Conservation (phyloP, 1,284 basidiomycete species). For the Rhodotorula sp. region DNA sequence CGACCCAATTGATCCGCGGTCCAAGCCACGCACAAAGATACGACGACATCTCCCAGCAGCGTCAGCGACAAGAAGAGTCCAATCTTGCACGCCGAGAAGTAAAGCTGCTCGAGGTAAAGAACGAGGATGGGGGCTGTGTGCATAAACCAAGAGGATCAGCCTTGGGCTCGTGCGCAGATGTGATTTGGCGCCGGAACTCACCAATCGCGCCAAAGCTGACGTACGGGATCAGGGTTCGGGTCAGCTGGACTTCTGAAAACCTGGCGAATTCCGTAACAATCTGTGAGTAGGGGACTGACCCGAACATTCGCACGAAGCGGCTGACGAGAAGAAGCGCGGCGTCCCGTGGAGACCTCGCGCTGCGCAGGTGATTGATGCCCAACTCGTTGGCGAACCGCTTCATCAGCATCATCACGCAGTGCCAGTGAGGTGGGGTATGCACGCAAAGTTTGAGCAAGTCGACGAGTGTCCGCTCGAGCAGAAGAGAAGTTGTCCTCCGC, state of each 20-base stretch:
- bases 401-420: background rate
- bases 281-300: too few relatives aligned
- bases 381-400: conserved; percentile 12
- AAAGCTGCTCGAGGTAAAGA: conserved; percentile 19
- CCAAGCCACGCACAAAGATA: conserved; percentile 28
- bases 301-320: conserved; percentile 28
- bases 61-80: conserved; percentile 31
- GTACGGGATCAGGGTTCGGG: background rate
- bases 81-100: conserved; percentile 12
- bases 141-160: too few relatives aligned
- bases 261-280: too few relatives aligned
- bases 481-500: too few relatives aligned
- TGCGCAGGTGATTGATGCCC: conserved; percentile 12
- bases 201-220: conserved; percentile 26
- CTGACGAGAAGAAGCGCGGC: conserved; percentile 17
- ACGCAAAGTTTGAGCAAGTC: too few relatives aligned
- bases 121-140: conserved; percentile 28
- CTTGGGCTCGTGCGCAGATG: too few relatives aligned
- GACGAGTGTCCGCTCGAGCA: too few relatives aligned
- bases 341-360: conserved; percentile 11
- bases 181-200: too few relatives aligned
- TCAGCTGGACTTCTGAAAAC: background rate
- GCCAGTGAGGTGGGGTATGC: background rate
- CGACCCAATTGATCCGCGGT: conserved; percentile 26
- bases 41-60: conserved; percentile 29